phyloP scores from a whole-genome alignment of 805 yeast species.

The Nakazawaea laoshanensis region DNA sequence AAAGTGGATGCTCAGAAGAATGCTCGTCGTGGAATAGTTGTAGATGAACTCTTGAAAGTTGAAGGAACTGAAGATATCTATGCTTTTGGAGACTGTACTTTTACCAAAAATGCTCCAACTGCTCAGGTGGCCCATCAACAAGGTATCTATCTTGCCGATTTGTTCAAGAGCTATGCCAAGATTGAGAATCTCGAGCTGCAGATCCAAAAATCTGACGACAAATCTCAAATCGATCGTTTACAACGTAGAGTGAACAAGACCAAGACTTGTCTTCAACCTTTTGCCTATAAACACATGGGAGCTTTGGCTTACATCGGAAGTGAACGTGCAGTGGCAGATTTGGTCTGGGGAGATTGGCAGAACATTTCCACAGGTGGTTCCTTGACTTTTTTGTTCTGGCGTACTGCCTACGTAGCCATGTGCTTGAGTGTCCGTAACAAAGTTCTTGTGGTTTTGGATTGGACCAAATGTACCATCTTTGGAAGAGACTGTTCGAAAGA shows the following conservation, averaged over 20 bases:
- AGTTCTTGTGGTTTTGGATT: conserved; percentile 76
- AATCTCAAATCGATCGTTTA: conserved; percentile 30
- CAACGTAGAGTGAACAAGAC: conserved; percentile 34
- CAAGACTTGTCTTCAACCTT: conserved; percentile 41
- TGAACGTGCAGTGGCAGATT: conserved; percentile 90
- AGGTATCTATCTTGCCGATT: conserved; percentile 72
- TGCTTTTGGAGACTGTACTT: conserved; percentile 93
- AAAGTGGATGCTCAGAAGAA: conserved; percentile 71
- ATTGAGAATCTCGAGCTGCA: conserved; percentile 48
- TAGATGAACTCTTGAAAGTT: conserved; percentile 74
- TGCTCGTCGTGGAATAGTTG: conserved; percentile 85
- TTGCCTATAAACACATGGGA: conserved; percentile 84
- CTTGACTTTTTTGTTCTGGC: conserved; percentile 88
- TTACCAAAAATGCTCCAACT: conserved; percentile 87
- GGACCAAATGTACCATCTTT: conserved; percentile 80
- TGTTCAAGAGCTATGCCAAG: conserved; percentile 57
- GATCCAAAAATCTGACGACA: conserved; percentile 21
- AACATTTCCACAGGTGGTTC: conserved; percentile 79
- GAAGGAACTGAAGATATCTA: conserved; percentile 76
- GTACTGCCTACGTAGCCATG: conserved; percentile 89
- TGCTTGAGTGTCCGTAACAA: conserved; percentile 85
- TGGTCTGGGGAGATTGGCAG: conserved; percentile 72
- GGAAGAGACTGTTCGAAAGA: conserved; percentile 94
- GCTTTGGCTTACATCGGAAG: conserved; percentile 90
- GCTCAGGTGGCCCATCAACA: conserved; percentile 97